phyloP scores from a whole-genome alignment of 2,329 filamentous ascomycete genomes.

The Epichloe festucae region DNA sequence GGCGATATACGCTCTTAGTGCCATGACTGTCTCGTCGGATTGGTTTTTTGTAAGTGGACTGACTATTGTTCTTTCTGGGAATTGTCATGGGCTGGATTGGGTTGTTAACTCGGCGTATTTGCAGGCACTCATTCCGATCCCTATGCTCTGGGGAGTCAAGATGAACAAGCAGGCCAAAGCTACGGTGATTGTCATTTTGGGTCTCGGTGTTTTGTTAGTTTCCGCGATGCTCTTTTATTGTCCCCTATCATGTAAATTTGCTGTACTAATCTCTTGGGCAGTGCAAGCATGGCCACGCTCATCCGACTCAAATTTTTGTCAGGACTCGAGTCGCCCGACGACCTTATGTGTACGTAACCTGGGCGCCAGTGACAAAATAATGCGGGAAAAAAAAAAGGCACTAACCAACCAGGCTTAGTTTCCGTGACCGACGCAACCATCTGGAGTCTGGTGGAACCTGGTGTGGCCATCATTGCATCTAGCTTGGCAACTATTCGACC shows the following conservation, averaged over 20 bases:
- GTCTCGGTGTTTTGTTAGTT: slow-evolving; percentile 32
- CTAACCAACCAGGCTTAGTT: slow-evolving; percentile 21
- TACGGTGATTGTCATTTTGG: slow-evolving; percentile 36
- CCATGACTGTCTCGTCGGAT: slow-evolving; percentile 39
- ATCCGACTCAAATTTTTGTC: slow-evolving; percentile 36
- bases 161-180: slow-evolving; percentile 38
- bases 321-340: slow-evolving; percentile 28
- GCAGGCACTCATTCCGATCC: slow-evolving; percentile 36
- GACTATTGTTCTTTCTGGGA: neutral
- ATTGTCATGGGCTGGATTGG: neutral
- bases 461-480: slow-evolving; percentile 40
- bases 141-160: slow-evolving; percentile 41
- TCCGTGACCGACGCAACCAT: slow-evolving; percentile 39
- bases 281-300: slow-evolving; percentile 41
- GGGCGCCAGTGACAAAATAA: neutral
- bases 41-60: slow-evolving; percentile 32
- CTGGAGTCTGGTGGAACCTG: slow-evolving; percentile 45
- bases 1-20: slow-evolving; percentile 38
- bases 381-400: neutral
- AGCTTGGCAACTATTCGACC: slow-evolving; percentile 42
- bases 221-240: slow-evolving; percentile 8
- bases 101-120: neutral
- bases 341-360: slow-evolving; percentile 33
- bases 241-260: slow-evolving; percentile 7
- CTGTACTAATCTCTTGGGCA: slow-evolving; percentile 9